phyloP scores from a whole-genome alignment of 2,329 filamentous ascomycete genomes.

The Nothophoma quercina region DNA sequence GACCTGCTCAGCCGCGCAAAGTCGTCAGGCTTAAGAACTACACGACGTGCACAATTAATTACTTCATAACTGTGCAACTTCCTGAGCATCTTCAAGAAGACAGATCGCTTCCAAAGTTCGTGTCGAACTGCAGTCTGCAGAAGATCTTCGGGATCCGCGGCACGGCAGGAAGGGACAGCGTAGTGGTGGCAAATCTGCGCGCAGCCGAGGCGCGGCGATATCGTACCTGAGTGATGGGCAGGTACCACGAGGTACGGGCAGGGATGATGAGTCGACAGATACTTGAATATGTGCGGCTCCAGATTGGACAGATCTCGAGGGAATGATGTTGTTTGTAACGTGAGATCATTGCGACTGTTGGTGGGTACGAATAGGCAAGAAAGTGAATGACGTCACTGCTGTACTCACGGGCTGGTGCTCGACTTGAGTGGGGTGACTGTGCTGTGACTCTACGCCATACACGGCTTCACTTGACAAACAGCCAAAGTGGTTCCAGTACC shows the following conservation, averaged over 20 bases:
- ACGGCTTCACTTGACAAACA: background rate
- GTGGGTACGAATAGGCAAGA: background rate
- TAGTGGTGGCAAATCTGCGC: background rate
- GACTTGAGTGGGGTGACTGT: background rate
- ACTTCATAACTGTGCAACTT: background rate
- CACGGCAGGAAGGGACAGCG: background rate
- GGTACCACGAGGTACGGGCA: conserved; percentile 8
- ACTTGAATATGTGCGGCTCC: background rate
- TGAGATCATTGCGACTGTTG: background rate
- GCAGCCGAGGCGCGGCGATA: conserved; percentile 12
- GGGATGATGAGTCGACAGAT: conserved; percentile 3
- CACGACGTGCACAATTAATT: too few species aligned
- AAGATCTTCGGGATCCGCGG: conserved; percentile 9
- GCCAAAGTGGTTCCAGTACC: background rate
- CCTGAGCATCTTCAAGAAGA: too few species aligned
- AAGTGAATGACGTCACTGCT: conserved; percentile 8
- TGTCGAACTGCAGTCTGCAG: background rate
- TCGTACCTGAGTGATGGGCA: conserved; percentile 16
- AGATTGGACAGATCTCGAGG: too few species aligned
- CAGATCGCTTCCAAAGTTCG: too few species aligned
- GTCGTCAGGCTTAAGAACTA: too few species aligned
- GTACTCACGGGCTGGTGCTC: background rate
- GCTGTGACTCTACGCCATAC: conserved; percentile 4
- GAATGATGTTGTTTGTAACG: too few species aligned
- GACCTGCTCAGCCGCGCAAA: too few species aligned